Percentiles rank a stretch among this genome's conserved stretches.
These are phyloP conservation scores for Corrigiola litoralis DNA, from an alignment of 179 eudicot species.

Conservation along the genomic window DNA sequence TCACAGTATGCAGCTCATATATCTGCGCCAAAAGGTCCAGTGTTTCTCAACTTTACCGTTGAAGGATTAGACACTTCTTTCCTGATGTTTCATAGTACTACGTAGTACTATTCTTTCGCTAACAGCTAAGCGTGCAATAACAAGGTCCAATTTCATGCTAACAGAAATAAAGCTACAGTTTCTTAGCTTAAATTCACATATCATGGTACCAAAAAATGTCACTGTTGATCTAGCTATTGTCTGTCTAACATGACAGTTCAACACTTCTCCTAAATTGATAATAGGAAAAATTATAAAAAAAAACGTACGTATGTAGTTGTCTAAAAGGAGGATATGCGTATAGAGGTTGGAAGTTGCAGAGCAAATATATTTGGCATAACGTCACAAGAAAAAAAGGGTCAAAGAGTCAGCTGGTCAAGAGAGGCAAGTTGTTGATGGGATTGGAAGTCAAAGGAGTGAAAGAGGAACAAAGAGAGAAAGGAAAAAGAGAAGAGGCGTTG, in stretches of 20 bases:
- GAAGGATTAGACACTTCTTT: constrained; percentile 11
- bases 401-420: background rate
- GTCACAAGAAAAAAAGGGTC: constrained; percentile 7
- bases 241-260: too few species aligned
- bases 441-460: constrained; percentile 19
- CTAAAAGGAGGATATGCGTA: too few species aligned
- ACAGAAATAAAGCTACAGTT: too few species aligned
- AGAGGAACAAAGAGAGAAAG: background rate
- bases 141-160: too few species aligned
- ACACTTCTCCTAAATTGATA: too few species aligned
- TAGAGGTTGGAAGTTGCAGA: background rate
- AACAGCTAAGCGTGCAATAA: too few species aligned
- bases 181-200: too few species aligned
- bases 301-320: too few species aligned
- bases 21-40: background rate
- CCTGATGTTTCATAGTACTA: background rate
- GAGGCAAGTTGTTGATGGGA: background rate
- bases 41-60: constrained; percentile 6
- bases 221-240: too few species aligned
- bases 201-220: too few species aligned
- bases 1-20: constrained; percentile 1
- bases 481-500: background rate
- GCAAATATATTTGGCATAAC: background rate
- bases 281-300: too few species aligned
- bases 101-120: too few species aligned